Evolutionary conservation across 1,284 basidiomycete species (phyloP), one percentile per base, ranked within the genome.

Genomic region (Leccinum pachyderme): DNA sequence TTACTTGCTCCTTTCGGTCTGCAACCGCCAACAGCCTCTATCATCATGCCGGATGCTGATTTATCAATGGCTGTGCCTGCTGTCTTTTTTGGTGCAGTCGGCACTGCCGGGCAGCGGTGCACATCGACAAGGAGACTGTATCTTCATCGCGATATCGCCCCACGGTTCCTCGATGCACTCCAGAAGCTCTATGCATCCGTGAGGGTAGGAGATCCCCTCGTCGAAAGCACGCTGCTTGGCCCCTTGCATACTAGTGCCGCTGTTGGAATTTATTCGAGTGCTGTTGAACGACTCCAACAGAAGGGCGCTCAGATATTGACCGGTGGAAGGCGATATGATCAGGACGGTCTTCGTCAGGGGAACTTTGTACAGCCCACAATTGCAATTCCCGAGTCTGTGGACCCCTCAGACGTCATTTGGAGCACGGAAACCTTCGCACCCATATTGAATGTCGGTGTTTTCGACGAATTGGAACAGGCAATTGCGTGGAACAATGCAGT

Each of bases 71-170:
- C 95, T 29, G 82, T 98, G 15, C 91, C 92, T 44, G 83, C 90
- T 0, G 86, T 95, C 22, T 92, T 95, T 71, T 98, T 98, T 76
- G 93, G 94, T 33, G 93, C 95, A 27, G 87, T 97, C 48, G 95
- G 95, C 44, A 98, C 95, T 43, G 91, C 93, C 32, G 95, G 95
- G 24, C 95, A 98, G 71, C 82, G 95, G 49, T 98, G 95, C 76
- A 98, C 95, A 1, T 89, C 94, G 22, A 98, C 95, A 1, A 84
- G 95, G 51, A 81, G 95, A 53, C 81, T 98, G 12, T 91, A 93
- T 73, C 80, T 98, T 54, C 95, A 98, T 72, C 83, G 84, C 44
- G 74, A 82, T 56, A 85, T 98, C 61, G 87, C 93, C 1, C 68
- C 81, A 33, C 75, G 83, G 56, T 95, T 98, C 76, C 77, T 96